Evolutionary conservation across 805 yeast genomes (phyloP), one percentile per base, ranked within the genome.

Genomic region (Debaryomyces prosopidis): DNA sequence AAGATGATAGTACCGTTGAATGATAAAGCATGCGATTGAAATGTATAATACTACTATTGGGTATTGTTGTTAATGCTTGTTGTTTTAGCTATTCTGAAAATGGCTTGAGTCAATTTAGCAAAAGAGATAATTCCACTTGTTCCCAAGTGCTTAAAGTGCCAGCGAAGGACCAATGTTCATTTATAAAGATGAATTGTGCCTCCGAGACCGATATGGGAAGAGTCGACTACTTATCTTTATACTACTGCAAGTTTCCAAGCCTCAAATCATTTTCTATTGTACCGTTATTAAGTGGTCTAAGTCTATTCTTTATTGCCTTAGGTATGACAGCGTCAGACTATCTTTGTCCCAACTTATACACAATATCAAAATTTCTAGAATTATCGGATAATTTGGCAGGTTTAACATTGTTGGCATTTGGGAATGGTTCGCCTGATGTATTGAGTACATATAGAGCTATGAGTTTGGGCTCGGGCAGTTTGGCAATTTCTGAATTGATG

Each of bases 401-500:
- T 0, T 76, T 92, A 52, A 91, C 97, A 0, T 68, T 92, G 17
- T 69, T 94, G 42, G 96, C 98, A 0, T 75, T 92, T 48, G 98
- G 97, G 0, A 92, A 92, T 65, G 96, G 96, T 3, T 77, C 95
- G 0, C 96, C 97, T 0, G 99, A 92, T 62, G 81, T 92, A 3
- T 77, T 90, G 31, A 80, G 92, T 39, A 89, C 96, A 0, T 88
- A 82, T 60, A 83, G 85, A 40, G 96, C 97, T 3, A 79, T 94
- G 81, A 74, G 76, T 10, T 67, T 81, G 1, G 84, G 80, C n/a
- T 80, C 88, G 1, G 81, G 85, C 0, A 78, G 89, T 0, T 69
- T 92, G 59, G 97, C 98, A 0, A 66, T 92, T 5, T 94, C 97
- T 1, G 97, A 91, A 61, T 70, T 92, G n/a, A 66, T 90, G 27